phyloP scores from a whole-genome alignment of 179 eudicot species.

The Actinidia chinensis region DNA sequence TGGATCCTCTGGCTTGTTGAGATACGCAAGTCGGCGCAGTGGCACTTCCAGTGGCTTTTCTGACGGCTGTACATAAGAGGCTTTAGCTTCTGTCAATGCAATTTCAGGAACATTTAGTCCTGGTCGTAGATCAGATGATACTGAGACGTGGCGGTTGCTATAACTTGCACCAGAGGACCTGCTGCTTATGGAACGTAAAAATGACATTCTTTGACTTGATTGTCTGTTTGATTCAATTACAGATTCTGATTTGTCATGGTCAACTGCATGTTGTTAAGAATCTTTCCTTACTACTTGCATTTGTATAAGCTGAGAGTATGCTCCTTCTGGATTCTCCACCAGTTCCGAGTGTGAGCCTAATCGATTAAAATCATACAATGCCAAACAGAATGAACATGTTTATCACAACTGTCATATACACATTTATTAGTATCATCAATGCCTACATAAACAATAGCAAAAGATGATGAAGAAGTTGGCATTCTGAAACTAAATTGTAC shows the following conservation, averaged over 20 bases:
- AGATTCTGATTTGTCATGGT: conserved; percentile 20
- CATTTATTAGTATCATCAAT: too few species aligned
- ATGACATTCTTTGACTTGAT: conserved; percentile 32
- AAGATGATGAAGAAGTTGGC: neutral
- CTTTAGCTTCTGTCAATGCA: conserved; percentile 20
- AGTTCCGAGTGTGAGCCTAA: conserved; percentile 52
- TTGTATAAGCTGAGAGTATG: conserved; percentile 52
- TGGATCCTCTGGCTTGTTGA: conserved; percentile 58
- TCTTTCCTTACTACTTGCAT: conserved; percentile 41
- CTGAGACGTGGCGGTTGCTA: conserved; percentile 35
- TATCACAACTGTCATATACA: neutral
- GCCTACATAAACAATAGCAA: too few species aligned
- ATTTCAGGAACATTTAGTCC: conserved; percentile 23
- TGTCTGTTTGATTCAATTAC: conserved; percentile 16
- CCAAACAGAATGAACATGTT: neutral
- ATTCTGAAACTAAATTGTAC: neutral
- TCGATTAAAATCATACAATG: neutral
- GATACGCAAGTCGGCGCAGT: conserved; percentile 39
- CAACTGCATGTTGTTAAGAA: conserved; percentile 21
- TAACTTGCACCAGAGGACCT: conserved; percentile 39
- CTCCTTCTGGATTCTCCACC: conserved; percentile 51
- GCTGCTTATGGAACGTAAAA: conserved; percentile 28
- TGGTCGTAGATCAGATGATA: conserved; percentile 33
- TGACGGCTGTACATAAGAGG: neutral
- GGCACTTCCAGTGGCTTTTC: conserved; percentile 35